Evolutionary conservation across 208 protist species (phyloP).

Genomic region (Leishmania braziliensis): DNA sequence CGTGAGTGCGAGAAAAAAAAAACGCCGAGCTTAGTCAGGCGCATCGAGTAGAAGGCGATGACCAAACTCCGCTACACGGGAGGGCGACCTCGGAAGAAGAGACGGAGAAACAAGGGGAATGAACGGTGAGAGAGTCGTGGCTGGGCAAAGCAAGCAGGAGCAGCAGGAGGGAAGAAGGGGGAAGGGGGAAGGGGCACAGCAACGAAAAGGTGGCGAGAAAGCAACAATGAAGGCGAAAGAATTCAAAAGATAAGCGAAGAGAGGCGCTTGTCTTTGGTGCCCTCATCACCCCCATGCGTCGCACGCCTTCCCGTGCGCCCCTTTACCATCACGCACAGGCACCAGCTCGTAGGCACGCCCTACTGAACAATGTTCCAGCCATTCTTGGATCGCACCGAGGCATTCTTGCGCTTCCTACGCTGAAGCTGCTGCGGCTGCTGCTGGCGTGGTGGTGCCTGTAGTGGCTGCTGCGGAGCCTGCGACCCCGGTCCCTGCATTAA

Average conservation of each 20-base stretch:
- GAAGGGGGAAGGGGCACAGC: neutral
- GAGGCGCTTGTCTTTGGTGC: neutral
- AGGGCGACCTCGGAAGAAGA: neutral
- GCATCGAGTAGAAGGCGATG: neutral
- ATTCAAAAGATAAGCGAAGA: neutral
- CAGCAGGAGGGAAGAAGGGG: neutral
- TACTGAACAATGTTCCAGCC: slow-evolving; percentile 74
- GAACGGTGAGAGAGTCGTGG: neutral
- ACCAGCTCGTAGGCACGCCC: neutral
- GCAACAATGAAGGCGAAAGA: neutral
- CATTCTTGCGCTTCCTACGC: slow-evolving; percentile 67
- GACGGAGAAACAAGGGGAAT: neutral
- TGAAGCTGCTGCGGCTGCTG: slow-evolving; percentile 24
- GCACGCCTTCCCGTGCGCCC: neutral
- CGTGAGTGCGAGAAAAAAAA: neutral
- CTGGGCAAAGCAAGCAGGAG: neutral
- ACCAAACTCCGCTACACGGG: neutral
- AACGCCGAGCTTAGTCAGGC: neutral
- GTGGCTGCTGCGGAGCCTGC: slow-evolving; percentile 9
- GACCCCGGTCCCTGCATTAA: neutral
- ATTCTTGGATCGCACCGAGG: slow-evolving; percentile 56
- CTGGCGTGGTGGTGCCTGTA: slow-evolving; percentile 14
- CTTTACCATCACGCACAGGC: neutral
- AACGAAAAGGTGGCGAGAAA: neutral
- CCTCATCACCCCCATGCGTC: neutral